These are phyloP conservation scores for Glonium stellatum DNA, from an alignment of 495 filamentous ascomycete genomes.

Conservation along the genomic window DNA sequence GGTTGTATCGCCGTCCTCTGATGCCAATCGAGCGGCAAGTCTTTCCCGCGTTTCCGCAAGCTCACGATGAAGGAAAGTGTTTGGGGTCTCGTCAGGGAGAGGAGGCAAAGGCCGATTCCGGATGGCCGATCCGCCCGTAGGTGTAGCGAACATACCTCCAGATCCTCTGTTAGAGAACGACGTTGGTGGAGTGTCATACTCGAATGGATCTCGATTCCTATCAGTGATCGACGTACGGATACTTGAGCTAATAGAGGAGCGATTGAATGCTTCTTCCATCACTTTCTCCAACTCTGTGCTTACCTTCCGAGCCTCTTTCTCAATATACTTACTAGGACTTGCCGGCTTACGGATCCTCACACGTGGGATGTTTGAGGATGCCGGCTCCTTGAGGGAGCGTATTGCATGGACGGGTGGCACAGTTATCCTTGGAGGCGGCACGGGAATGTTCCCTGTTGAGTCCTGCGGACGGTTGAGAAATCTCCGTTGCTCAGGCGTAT, in stretches of 20 bases:
- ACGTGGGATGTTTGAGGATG: slow-evolving; percentile 9
- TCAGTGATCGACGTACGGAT: slow-evolving; percentile 39
- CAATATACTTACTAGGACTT: slow-evolving; percentile 46
- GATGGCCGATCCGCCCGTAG: slow-evolving; percentile 9
- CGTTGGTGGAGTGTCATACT: slow-evolving; percentile 38
- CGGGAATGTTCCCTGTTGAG: not conserved
- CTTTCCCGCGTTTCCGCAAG: slow-evolving; percentile 52
- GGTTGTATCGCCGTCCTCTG: slow-evolving; percentile 24
- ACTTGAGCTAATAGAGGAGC: slow-evolving; percentile 51
- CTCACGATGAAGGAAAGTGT: slow-evolving; percentile 45
- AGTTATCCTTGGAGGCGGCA: slow-evolving; percentile 7
- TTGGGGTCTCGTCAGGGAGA: slow-evolving; percentile 37
- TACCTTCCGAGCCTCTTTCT: slow-evolving; percentile 56
- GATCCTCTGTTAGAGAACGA: slow-evolving; percentile 46
- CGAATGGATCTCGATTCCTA: slow-evolving; percentile 27
- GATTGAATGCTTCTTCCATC: slow-evolving; percentile 80
- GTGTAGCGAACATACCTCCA: slow-evolving; percentile 28
- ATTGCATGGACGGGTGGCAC: slow-evolving; percentile 2
- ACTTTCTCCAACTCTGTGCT: slow-evolving; percentile 59
- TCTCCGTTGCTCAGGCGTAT: slow-evolving; percentile 24
- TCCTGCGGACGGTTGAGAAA: slow-evolving; percentile 1
- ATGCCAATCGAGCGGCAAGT: slow-evolving; percentile 42
- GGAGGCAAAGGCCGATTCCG: slow-evolving; percentile 34
- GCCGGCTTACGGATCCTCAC: slow-evolving; percentile 39
- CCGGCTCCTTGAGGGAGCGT: slow-evolving; percentile 15